Percentiles rank a stretch among this genome's conserved stretches.
Evolutionary conservation across 805 yeast genomes (phyloP).

Genomic region (Wickerhamomyces pijperi): DNA sequence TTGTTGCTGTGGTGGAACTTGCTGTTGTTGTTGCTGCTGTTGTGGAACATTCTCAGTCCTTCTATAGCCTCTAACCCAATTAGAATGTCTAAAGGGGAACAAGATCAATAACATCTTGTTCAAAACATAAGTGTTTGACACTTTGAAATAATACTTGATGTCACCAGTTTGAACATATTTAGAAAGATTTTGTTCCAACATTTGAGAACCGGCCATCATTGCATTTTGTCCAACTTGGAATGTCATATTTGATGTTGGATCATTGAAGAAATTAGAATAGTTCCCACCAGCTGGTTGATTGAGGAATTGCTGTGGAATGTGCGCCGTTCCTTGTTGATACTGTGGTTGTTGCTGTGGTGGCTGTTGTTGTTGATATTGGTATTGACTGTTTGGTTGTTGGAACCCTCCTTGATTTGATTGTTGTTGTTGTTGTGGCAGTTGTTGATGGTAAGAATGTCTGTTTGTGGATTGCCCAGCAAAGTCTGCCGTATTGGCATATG

Average conservation of each 20-base stretch:
- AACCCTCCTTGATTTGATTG: conserved; percentile 6
- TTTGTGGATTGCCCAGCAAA: conserved; percentile 10
- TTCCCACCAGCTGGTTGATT: conserved; percentile 8
- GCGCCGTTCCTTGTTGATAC: conserved; percentile 17
- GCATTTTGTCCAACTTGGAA: conserved; percentile 83
- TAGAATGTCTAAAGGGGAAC: conserved; percentile 77
- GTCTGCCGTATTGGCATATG: conserved; percentile 26
- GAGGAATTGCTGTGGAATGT: conserved; percentile 3
- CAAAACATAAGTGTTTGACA: conserved; percentile 78
- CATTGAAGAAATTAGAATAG: conserved; percentile 44
- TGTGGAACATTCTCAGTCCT: conserved; percentile 24
- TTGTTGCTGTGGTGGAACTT: too few relatives aligned
- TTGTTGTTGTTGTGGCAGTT: conserved; percentile 16
- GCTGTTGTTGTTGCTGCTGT: too few relatives aligned
- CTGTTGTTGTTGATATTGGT: too few relatives aligned
- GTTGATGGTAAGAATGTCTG: conserved; percentile 9
- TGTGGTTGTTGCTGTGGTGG: conserved; percentile 18
- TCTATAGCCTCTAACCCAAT: conserved; percentile 58
- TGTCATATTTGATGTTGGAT: conserved; percentile 76
- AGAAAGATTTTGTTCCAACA: conserved; percentile 52
- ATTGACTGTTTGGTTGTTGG: too few relatives aligned
- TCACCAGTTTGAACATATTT: conserved; percentile 39
- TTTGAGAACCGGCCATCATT: conserved; percentile 68
- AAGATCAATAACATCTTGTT: conserved; percentile 61
- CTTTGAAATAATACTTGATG: conserved; percentile 81